Percentiles rank a stretch among this genome's conserved stretches.
Evolutionary conservation across 2,329 filamentous ascomycete genomes (phyloP).

Genomic region (Torrubiellomyces zombiae): DNA sequence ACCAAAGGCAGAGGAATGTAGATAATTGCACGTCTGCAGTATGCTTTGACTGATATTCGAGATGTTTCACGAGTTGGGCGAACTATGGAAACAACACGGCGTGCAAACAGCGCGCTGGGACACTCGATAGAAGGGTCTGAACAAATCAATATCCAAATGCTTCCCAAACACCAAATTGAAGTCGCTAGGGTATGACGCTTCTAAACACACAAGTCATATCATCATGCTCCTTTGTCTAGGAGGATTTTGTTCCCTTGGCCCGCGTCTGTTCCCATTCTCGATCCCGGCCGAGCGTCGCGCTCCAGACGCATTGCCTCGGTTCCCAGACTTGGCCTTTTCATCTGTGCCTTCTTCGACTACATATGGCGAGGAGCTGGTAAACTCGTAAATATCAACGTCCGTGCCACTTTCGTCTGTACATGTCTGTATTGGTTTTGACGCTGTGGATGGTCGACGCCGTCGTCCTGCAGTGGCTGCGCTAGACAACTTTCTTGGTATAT

Average conservation of each 20-base stretch:
- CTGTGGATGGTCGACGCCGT: constrained; percentile 21
- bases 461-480: constrained; percentile 20
- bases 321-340: constrained; percentile 10
- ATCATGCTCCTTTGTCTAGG: constrained; percentile 42
- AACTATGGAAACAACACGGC: too few relatives aligned
- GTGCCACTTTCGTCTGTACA: constrained; percentile 5
- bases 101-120: too few relatives aligned
- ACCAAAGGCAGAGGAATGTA: too few relatives aligned
- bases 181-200: too few relatives aligned
- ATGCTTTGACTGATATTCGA: too few relatives aligned
- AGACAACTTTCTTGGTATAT: constrained; percentile 19
- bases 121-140: too few relatives aligned
- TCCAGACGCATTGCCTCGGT: constrained; percentile 17
- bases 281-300: constrained; percentile 23
- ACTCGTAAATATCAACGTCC: constrained; percentile 38
- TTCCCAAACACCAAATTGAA: too few relatives aligned
- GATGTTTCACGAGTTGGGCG: too few relatives aligned
- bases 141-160: too few relatives aligned
- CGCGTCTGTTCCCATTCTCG: constrained; percentile 17
- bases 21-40: too few relatives aligned
- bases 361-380: constrained; percentile 29
- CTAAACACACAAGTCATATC: constrained; percentile 37
- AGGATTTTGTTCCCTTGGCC: constrained; percentile 13
- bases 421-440: constrained; percentile 5
- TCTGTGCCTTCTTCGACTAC: constrained; percentile 13